A percentile compares a stretch with the other conserved stretches of the same genome.
Conservation (phyloP, 768 basidiomycete species). For the Suillus brevipes region DNA sequence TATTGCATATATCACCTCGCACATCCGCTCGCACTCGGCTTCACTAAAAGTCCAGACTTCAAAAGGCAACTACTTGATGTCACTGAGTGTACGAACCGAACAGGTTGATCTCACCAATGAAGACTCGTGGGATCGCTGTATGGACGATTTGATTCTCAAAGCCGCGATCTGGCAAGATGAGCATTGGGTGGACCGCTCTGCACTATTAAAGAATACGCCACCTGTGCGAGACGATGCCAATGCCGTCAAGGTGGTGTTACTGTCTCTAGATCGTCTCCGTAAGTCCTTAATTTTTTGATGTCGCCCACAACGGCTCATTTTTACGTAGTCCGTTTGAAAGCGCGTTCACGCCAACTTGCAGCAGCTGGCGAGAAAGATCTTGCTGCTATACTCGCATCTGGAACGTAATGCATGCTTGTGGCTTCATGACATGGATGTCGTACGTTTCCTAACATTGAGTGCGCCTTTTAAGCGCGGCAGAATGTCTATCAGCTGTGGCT, state of each 20-base stretch:
- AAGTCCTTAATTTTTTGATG: constrained; percentile 34
- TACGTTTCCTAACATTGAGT: constrained; percentile 7
- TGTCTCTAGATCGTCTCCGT: constrained; percentile 93
- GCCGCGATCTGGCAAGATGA: constrained; percentile 93
- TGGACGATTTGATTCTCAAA: constrained; percentile 95
- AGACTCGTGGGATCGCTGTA: constrained; percentile 61
- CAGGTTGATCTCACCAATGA: constrained; percentile 68
- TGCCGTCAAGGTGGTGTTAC: constrained; percentile 80
- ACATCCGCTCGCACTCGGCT: constrained; percentile 69
- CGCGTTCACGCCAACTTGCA: constrained; percentile 80
- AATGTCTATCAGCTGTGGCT: background rate
- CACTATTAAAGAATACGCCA: constrained; percentile 51
- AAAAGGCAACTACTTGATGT: constrained; percentile 88
- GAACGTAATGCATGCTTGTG: constrained; percentile 19
- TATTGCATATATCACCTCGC: constrained; percentile 70
- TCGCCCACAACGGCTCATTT: constrained; percentile 19
- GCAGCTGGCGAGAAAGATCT: constrained; percentile 88
- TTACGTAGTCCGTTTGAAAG: constrained; percentile 79
- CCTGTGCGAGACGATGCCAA: constrained; percentile 38
- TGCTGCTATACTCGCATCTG: constrained; percentile 58
- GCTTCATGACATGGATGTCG: constrained; percentile 4
- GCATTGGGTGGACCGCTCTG: constrained; percentile 86
- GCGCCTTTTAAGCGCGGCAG: constrained; percentile 2
- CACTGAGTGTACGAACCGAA: constrained; percentile 81
- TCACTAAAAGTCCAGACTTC: constrained; percentile 95